Percentiles rank a stretch among this genome's conserved stretches.
Evolutionary conservation across 2,329 filamentous ascomycete species (phyloP).

Genomic region (Cyclaneusma minus): DNA sequence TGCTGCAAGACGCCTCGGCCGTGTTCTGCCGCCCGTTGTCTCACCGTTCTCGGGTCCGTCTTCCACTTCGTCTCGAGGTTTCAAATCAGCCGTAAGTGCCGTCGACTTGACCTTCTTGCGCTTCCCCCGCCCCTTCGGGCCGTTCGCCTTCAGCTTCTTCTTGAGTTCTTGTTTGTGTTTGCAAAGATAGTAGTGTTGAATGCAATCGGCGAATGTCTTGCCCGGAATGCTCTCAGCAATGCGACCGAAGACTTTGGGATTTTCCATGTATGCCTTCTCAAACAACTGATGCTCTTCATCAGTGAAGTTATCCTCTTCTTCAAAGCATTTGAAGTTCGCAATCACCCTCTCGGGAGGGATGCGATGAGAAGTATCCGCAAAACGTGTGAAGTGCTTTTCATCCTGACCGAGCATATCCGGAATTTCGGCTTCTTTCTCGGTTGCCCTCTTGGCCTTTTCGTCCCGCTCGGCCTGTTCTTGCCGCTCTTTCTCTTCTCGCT

Average conservation of each 20-base stretch:
- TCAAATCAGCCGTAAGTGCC: slow-evolving; percentile 50
- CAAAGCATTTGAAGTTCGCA: slow-evolving; percentile 54
- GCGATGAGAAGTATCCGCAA: slow-evolving; percentile 49
- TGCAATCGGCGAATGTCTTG: slow-evolving; percentile 64
- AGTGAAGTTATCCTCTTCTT: slow-evolving; percentile 61
- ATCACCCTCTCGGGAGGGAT: slow-evolving; percentile 52
- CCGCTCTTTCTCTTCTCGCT: slow-evolving; percentile 53
- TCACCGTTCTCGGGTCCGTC: slow-evolving; percentile 40
- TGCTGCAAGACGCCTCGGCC: slow-evolving; percentile 49
- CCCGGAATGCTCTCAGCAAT: slow-evolving; percentile 52
- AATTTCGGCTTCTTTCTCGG: slow-evolving; percentile 61
- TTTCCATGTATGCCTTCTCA: slow-evolving; percentile 58
- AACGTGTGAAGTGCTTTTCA: slow-evolving; percentile 39
- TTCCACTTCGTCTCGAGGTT: slow-evolving; percentile 36
- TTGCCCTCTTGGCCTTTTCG: slow-evolving; percentile 55
- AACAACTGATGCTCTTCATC: slow-evolving; percentile 55
- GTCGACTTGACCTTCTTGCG: slow-evolving; percentile 45
- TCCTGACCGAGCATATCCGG: slow-evolving; percentile 53
- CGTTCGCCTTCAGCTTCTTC: slow-evolving; percentile 52
- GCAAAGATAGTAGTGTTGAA: slow-evolving; percentile 74
- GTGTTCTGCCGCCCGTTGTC: slow-evolving; percentile 37
- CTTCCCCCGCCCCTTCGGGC: slow-evolving; percentile 25
- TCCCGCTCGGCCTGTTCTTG: slow-evolving; percentile 49
- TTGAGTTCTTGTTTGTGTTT: slow-evolving; percentile 64
- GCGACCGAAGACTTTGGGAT: slow-evolving; percentile 70